Base-by-base conservation (phyloP, 192 early-diverging fungal genomes). In the Coemansia furcata region DNA sequence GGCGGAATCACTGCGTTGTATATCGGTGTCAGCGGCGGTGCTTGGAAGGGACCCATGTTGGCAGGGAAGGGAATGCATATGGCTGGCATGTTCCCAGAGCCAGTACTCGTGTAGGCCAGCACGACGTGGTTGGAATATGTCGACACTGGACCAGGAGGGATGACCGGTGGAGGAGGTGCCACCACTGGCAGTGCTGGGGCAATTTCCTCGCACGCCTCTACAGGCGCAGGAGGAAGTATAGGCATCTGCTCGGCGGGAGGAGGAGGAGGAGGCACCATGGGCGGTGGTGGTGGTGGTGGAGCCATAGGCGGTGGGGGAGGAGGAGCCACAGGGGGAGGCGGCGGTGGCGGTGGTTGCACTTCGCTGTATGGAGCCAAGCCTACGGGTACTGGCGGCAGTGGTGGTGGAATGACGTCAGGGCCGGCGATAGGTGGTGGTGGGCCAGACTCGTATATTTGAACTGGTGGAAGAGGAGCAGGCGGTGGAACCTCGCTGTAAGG, bases 91-190 rank as follows among this genome's bases (percentile, higher is more conserved):
- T 76, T 77, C 15, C 80, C 80, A 3, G 63, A 54, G 0, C 68
- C 74, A 3, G 80, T 82, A 47, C 68, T 77, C 6, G 80, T 71
- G 60, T 82, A 82, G 9, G 74, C 80, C 44, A 82, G 66, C 36
- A 82, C 62, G 29, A 69, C 67, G 15, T 72, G 38, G 65, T 77
- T 77, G 11, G 67, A 33, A 33, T 60, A 52, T 15, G 61, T 54
- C 37, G 75, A 63, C 59, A 43, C 57, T 8, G 63, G 61, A 26
- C 54, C 70, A 19, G 63, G 59, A 11, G 62, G 62, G 1, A 63
- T 60, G 6, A 55, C 61, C 12, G 63, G 23, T 3, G 74, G 68
- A 4, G 68, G 62, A 7, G 67, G 65, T 7, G 52, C 63, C 7
- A 68, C 68, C n/a, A 52, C 46, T 10, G 67, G 72, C 4, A 43